These are phyloP conservation scores for Fusarium beomiforme DNA, from an alignment of 2,329 filamentous ascomycete genomes.

Conservation along the genomic window DNA sequence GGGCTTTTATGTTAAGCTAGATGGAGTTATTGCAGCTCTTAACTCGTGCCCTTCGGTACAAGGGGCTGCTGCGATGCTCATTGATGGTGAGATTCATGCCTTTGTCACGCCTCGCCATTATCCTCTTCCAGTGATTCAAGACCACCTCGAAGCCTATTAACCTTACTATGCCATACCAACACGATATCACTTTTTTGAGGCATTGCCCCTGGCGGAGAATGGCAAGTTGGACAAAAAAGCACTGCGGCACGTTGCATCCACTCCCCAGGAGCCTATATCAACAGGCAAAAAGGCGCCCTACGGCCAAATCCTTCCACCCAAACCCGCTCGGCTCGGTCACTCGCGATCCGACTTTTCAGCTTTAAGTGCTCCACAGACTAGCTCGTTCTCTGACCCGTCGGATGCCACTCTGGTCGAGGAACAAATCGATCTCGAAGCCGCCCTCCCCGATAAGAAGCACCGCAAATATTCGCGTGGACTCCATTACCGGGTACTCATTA, in stretches of 20 bases:
- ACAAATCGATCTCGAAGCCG: conserved; percentile 41
- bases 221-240: conserved; percentile 65
- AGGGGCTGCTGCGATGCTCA: conserved; percentile 57
- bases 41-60: conserved; percentile 56
- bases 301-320: too few species aligned
- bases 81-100: conserved; percentile 59
- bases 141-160: conserved; percentile 54
- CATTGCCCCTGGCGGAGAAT: conserved; percentile 62
- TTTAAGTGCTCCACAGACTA: conserved; percentile 41
- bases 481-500: conserved; percentile 57
- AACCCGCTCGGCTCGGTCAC: too few species aligned
- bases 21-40: conserved; percentile 62
- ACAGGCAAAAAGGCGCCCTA: too few species aligned
- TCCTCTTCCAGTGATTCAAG: conserved; percentile 49
- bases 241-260: conserved; percentile 40
- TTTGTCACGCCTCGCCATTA: conserved; percentile 56
- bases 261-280: too few species aligned
- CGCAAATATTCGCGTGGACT: conserved; percentile 51
- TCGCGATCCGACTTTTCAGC: not conserved
- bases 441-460: conserved; percentile 54
- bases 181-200: conserved; percentile 52
- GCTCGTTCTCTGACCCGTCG: conserved; percentile 19
- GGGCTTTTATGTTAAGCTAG: conserved; percentile 68
- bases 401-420: conserved; percentile 39
- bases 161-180: conserved; percentile 66